Conservation (phyloP, 2,329 filamentous ascomycete species). For the Mollisiaceae sp. region DNA sequence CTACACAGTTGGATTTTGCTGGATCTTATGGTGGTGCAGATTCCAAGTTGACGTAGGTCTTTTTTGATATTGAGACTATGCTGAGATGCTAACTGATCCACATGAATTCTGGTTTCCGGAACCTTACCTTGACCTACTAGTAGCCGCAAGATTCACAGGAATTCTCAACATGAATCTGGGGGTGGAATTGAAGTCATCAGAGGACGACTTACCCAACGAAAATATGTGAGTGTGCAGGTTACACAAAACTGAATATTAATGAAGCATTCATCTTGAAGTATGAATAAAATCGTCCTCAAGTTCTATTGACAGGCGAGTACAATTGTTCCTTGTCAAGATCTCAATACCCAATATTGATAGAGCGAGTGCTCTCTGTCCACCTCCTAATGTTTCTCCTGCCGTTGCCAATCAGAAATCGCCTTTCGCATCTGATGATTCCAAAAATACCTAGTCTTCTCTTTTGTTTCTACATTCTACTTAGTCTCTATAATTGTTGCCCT, state of each 20-base stretch:
- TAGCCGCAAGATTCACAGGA: conserved; percentile 42
- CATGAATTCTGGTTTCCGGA: conserved; percentile 53
- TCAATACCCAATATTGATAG: not conserved
- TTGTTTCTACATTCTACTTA: not conserved
- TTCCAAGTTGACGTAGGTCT: conserved; percentile 45
- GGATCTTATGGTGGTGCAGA: conserved; percentile 44
- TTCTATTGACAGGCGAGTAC: not conserved
- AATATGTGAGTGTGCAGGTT: not conserved
- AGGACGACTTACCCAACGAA: conserved; percentile 10
- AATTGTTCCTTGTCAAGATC: not conserved
- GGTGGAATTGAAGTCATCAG: conserved; percentile 28
- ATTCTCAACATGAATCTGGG: conserved; percentile 32
- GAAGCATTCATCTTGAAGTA: not conserved
- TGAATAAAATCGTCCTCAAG: not conserved
- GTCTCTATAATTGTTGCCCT: no score
- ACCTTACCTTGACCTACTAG: conserved; percentile 52
- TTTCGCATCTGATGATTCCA: not conserved
- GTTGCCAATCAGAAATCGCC: not conserved
- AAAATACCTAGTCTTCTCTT: not conserved
- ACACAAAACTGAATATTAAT: not conserved
- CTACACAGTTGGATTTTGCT: conserved; percentile 28
- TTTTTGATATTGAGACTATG: not conserved
- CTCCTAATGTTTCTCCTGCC: not conserved
- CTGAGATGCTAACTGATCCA: no score
- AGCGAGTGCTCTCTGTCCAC: not conserved